A percentile compares a stretch with the other conserved stretches of the same genome.
phyloP scores from a whole-genome alignment of 345 rosid genomes.

The Populus davidiana region DNA sequence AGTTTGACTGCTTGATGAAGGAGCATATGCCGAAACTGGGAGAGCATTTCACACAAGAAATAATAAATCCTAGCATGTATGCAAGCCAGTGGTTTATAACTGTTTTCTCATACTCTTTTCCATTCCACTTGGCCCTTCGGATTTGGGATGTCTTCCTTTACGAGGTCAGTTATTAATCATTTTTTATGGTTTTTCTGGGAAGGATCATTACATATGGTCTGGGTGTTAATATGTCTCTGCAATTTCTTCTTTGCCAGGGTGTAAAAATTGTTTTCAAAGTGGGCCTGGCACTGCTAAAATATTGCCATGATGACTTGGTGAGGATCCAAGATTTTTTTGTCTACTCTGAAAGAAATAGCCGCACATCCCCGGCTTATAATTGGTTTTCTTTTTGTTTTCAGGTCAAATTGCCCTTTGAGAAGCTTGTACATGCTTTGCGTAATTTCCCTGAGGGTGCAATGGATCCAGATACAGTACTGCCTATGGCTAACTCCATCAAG shows the following conservation, averaged over 20 bases:
- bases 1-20: constrained; percentile 68
- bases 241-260: constrained; percentile 47
- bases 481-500: constrained; percentile 91
- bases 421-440: constrained; percentile 83
- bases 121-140: constrained; percentile 87
- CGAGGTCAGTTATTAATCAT: constrained; percentile 53
- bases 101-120: constrained; percentile 89
- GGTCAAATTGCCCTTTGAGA: constrained; percentile 85
- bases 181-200: neutral
- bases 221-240: neutral
- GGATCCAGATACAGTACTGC: constrained; percentile 85
- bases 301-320: constrained; percentile 92
- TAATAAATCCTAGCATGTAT: constrained; percentile 99
- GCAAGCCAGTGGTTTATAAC: constrained; percentile 99
- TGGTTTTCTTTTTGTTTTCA: constrained; percentile 16
- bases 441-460: constrained; percentile 89
- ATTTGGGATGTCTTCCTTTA: constrained; percentile 95
- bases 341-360: neutral
- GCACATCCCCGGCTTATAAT: constrained; percentile 1
- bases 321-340: constrained; percentile 14
- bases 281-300: constrained; percentile 72
- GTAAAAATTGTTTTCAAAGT: constrained; percentile 92
- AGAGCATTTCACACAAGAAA: constrained; percentile 78
- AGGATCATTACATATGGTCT: neutral
- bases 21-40: constrained; percentile 89